phyloP scores from a whole-genome alignment of 2,329 filamentous ascomycete genomes.

The Diplodia seriata region DNA sequence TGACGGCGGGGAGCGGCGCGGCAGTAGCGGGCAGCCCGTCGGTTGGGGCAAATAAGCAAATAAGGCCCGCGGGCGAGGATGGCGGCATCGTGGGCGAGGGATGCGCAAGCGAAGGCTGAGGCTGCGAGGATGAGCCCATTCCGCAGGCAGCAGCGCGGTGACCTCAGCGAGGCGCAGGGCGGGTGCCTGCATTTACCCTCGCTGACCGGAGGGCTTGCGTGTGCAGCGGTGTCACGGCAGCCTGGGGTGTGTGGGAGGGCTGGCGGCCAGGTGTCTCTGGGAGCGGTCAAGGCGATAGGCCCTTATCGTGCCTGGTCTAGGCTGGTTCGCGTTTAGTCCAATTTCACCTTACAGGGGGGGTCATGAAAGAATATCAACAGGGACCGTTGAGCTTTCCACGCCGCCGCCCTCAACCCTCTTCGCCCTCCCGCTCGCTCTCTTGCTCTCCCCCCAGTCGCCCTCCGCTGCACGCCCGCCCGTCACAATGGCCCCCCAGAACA shows the following conservation, averaged over 20 bases:
- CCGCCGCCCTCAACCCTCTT: slow-evolving; percentile 20
- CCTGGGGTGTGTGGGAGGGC: background rate
- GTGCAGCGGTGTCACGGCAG: slow-evolving; percentile 18
- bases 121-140: background rate
- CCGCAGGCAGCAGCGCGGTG: background rate
- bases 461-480: background rate
- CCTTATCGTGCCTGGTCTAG: slow-evolving; percentile 24
- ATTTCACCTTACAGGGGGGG: background rate
- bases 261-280: slow-evolving; percentile 3
- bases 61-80: slow-evolving; percentile 8
- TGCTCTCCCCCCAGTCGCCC: slow-evolving; percentile 38
- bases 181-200: slow-evolving; percentile 23
- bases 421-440: slow-evolving; percentile 33
- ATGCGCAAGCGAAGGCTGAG: slow-evolving; percentile 22
- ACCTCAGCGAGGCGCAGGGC: background rate
- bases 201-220: background rate
- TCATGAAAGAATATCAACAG: slow-evolving; percentile 8
- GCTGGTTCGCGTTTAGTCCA: slow-evolving; percentile 4
- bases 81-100: slow-evolving; percentile 10
- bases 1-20: slow-evolving; percentile 5
- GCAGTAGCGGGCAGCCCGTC: background rate
- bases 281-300: slow-evolving; percentile 19
- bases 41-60: slow-evolving; percentile 16
- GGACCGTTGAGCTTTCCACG: slow-evolving; percentile 19
- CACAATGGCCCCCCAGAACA: slow-evolving; percentile 56